Base-by-base conservation (phyloP, 2,329 filamentous ascomycete species). In the Fusarium guadeloupense region DNA sequence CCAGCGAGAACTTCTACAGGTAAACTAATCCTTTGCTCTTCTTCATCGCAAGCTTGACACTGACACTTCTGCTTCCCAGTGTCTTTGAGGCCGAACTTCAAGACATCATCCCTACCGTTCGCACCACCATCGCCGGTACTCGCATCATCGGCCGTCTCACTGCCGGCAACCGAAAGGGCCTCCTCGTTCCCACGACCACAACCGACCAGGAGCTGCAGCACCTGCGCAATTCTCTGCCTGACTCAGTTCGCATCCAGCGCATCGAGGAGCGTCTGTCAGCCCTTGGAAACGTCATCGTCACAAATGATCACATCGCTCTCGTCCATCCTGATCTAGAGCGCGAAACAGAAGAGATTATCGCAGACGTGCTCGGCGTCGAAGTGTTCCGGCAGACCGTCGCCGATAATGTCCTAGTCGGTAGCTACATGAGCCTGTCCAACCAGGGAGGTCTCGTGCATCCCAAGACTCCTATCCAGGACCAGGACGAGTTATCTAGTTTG, bases 181-280 rank as follows among this genome's bases (percentile, higher is more conserved):
- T 99, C 62, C 88, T 99, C 62, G 94, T 99, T 52, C 95, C 95
- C 59, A 98, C 94, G 51, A 92, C 89, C 56, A 98, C 95, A 61
- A 96, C 93, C 69, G 95, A 99, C 80, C 95, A 99, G 82, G 95
- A 99, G 82, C 85, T 99, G 64, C 93, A 97, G 80, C 95, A 99
- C 78, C 84, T 99, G 71, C 90, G 95, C 71, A 98, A 99, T 79
- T 93, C 90, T 54, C 87, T 99, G 67, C 95, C 95, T 33, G 94
- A 98, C 76, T 80, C 82, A 55, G 91, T 99, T 65, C 93, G 93
- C 79, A 96, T 99, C 72, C 93, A 97, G 81, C 89, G 95, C 68
- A 97, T 99, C 81, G 95, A 99, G 82, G 95, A 99, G 83, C 88
- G 95, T 35, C 84, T 99, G 63, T 97, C 93, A 16, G 95, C 95